Conservation (phyloP, 2,329 filamentous ascomycete species). For the Aspergillus vadensis region DNA sequence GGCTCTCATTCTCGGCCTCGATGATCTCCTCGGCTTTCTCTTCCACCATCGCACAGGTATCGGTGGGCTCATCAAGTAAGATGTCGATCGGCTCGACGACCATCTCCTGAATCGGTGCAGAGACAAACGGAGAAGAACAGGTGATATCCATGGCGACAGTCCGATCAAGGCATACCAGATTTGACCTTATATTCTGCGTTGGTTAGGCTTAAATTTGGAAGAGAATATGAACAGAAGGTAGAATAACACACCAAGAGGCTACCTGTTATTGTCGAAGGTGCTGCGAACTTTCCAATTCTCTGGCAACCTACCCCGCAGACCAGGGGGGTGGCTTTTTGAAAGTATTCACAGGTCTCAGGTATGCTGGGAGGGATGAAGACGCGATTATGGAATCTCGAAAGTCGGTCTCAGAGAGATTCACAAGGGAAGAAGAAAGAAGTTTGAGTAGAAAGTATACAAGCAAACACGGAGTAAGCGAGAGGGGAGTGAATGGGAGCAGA, state of each 20-base stretch:
- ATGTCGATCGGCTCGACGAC: constrained; percentile 12
- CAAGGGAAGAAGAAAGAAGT: neutral
- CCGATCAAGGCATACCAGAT: neutral
- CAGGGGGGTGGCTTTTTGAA: neutral
- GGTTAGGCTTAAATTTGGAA: too few relatives aligned
- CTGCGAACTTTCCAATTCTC: neutral
- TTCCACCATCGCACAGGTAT: constrained; percentile 11
- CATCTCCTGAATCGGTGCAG: neutral
- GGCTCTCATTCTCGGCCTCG: constrained; percentile 15
- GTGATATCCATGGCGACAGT: constrained; percentile 3
- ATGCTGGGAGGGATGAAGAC: neutral
- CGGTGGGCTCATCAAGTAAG: constrained; percentile 7
- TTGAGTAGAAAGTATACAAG: neutral
- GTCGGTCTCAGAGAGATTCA: neutral
- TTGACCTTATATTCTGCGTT: neutral
- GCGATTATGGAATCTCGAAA: neutral
- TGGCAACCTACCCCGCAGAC: neutral
- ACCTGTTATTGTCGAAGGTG: neutral
- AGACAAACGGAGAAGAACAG: neutral
- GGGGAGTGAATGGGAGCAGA: too few relatives aligned
- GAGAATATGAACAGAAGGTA: neutral
- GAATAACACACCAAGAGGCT: neutral
- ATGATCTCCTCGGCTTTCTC: constrained; percentile 15
- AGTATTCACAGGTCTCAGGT: too few relatives aligned
- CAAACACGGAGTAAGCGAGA: neutral